Percentiles rank a stretch among this genome's conserved stretches.
phyloP scores from a whole-genome alignment of 371 early-diverging fungal species.

The Phascolomyces articulosus region DNA sequence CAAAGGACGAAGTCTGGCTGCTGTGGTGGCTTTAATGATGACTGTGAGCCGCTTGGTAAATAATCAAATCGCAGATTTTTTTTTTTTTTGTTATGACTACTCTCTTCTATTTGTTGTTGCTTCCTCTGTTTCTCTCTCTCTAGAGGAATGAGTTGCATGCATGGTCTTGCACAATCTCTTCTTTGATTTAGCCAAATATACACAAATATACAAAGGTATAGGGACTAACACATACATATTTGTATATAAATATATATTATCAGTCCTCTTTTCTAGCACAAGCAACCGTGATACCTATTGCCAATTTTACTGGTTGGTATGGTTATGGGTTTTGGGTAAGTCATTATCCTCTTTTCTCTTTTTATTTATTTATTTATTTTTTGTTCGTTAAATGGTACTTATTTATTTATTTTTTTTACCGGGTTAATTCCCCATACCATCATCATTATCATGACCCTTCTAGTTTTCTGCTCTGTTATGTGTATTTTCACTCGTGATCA shows the following conservation, averaged over 20 bases:
- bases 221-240: too few species aligned
- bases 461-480: constrained; percentile 60
- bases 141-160: too few species aligned
- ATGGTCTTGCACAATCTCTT: background rate
- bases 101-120: too few species aligned
- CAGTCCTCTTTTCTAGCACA: constrained; percentile 60
- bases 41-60: constrained; percentile 63
- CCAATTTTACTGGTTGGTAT: constrained; percentile 59
- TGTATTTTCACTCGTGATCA: constrained; percentile 61
- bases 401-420: too few species aligned
- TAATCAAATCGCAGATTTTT: background rate
- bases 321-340: constrained; percentile 70
- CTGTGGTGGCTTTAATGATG: constrained; percentile 65
- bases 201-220: too few species aligned
- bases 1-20: constrained; percentile 61
- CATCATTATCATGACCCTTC: too few species aligned
- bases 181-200: background rate
- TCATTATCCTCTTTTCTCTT: background rate
- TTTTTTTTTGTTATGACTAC: background rate
- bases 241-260: background rate
- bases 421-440: too few species aligned
- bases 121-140: too few species aligned
- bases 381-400: too few species aligned
- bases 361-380: too few species aligned
- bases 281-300: constrained; percentile 65